These are phyloP conservation scores for Acephala macrosclerotiorum DNA, from an alignment of 2,329 filamentous ascomycete genomes.

Conservation along the genomic window DNA sequence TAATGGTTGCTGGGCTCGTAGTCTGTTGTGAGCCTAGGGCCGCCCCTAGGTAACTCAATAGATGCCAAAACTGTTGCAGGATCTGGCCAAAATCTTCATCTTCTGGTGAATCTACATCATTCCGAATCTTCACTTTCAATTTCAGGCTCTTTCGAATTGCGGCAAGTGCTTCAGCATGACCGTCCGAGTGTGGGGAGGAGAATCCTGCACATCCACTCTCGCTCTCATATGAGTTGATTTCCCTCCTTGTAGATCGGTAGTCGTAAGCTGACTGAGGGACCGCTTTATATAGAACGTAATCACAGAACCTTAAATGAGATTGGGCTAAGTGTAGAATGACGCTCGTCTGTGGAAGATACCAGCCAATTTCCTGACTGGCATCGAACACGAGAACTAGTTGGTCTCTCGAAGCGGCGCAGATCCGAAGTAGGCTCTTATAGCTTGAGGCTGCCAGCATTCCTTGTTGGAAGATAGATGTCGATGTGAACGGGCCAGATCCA, in stretches of 20 bases:
- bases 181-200: too few relatives aligned
- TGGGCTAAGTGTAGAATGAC: conserved; percentile 15
- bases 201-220: too few relatives aligned
- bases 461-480: not conserved
- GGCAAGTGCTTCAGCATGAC: too few relatives aligned
- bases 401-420: not conserved
- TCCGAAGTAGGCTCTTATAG: too few relatives aligned
- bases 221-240: not conserved
- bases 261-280: not conserved
- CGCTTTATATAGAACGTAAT: conserved; percentile 4
- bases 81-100: too few relatives aligned
- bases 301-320: not conserved
- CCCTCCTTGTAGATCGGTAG: not conserved
- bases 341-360: conserved; percentile 9
- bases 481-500: not conserved
- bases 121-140: too few relatives aligned
- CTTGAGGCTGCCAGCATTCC: too few relatives aligned
- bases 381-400: conserved; percentile 9
- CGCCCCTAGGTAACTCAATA: too few relatives aligned
- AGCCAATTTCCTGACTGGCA: not conserved
- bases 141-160: too few relatives aligned
- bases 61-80: too few relatives aligned
- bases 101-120: too few relatives aligned
- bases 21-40: too few relatives aligned
- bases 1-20: conserved; percentile 3